These are phyloP conservation scores for Beta macrorhiza DNA, from an alignment of 179 eudicot species.

Conservation along the genomic window DNA sequence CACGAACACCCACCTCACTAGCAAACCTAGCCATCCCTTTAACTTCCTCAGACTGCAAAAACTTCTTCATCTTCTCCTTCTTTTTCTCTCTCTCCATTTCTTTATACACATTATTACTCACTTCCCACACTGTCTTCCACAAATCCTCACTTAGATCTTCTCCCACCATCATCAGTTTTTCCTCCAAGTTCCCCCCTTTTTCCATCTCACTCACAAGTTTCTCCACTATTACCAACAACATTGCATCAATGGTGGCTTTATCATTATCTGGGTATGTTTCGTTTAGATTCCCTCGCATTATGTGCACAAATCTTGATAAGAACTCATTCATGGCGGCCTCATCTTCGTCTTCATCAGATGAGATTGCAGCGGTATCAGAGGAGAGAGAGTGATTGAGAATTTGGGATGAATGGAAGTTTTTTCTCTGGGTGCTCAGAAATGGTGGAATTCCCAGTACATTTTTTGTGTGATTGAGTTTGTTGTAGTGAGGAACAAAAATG, in stretches of 20 bases:
- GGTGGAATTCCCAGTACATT: neutral
- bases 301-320: conserved; percentile 78
- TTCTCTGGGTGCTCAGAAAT: neutral
- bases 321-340: conserved; percentile 70
- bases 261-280: conserved; percentile 54
- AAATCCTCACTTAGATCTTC: conserved; percentile 70
- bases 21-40: conserved; percentile 79
- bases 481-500: conserved; percentile 7
- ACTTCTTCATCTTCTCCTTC: conserved; percentile 73
- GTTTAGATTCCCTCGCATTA: conserved; percentile 66
- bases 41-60: conserved; percentile 70
- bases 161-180: conserved; percentile 17
- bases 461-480: neutral
- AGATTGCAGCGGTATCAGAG: neutral
- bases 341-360: conserved; percentile 32
- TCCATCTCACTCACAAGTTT: conserved; percentile 68
- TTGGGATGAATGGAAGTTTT: neutral
- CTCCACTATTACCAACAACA: conserved; percentile 70
- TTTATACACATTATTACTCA: conserved; percentile 51
- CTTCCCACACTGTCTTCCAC: conserved; percentile 76
- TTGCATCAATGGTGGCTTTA: conserved; percentile 52
- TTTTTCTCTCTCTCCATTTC: conserved; percentile 83
- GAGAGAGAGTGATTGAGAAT: neutral
- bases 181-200: conserved; percentile 53
- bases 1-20: conserved; percentile 79